These are phyloP conservation scores for Hyparrhenia diplandra DNA, from an alignment of 176 grass and related monocot species.

Conservation along the genomic window DNA sequence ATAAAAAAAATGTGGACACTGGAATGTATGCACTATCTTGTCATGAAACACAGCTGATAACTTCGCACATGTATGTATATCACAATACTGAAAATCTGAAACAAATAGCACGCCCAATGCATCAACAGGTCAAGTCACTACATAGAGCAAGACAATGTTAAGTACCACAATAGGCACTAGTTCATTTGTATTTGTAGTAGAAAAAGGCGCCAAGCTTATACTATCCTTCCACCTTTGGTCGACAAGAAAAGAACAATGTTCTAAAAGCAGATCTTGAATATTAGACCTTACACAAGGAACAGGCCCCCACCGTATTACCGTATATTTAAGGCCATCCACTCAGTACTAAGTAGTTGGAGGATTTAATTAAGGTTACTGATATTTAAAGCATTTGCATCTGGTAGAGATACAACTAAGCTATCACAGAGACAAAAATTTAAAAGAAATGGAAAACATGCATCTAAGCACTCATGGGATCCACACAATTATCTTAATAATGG, in stretches of 20 bases:
- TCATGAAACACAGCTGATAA: background rate
- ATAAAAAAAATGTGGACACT: background rate
- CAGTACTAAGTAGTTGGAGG: background rate
- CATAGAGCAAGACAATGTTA: background rate
- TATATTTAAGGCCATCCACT: background rate
- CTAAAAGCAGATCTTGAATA: background rate
- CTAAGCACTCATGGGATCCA: background rate
- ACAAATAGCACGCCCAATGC: background rate
- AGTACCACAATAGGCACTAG: background rate
- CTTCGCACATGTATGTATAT: background rate
- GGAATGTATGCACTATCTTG: background rate
- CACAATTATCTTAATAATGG: background rate
- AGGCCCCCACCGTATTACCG: background rate
- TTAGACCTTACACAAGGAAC: background rate
- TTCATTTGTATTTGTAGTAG: too few species aligned
- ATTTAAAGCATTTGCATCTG: background rate
- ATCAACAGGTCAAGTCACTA: background rate
- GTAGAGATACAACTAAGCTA: background rate
- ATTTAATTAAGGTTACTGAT: background rate
- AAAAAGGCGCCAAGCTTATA: too few species aligned
- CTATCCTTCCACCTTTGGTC: too few species aligned
- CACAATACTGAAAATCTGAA: background rate
- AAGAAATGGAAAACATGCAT: background rate
- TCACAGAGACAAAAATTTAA: background rate
- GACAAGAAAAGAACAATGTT: conserved; percentile 13